Conservation (phyloP, 441 rosid species). For the Biscutella laevigata region DNA sequence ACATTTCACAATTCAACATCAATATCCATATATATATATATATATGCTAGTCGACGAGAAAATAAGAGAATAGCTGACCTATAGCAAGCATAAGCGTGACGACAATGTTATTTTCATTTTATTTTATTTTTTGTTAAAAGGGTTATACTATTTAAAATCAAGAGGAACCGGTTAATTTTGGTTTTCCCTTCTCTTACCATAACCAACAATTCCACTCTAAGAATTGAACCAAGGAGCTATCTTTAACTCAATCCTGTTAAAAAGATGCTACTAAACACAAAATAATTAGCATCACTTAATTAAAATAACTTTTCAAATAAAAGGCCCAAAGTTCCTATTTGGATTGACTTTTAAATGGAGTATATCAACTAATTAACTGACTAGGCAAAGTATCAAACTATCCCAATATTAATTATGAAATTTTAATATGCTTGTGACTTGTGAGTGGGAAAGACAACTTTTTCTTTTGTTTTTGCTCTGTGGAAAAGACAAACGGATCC, state of each 20-base stretch:
- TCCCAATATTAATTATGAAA: not conserved
- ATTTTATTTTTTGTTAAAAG: too few relatives aligned
- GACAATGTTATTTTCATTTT: not conserved
- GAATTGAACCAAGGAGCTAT: not conserved
- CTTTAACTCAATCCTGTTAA: too few relatives aligned
- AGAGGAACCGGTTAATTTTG: not conserved
- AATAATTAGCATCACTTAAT: not conserved
- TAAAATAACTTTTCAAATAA: not conserved
- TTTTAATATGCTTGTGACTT: not conserved
- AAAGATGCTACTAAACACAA: too few relatives aligned
- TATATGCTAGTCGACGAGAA: not conserved
- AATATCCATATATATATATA: constrained; percentile 4
- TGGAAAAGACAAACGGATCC: constrained; percentile 26
- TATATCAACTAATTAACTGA: constrained; percentile 9
- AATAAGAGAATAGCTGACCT: constrained; percentile 7
- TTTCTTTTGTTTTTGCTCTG: not conserved
- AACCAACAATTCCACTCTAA: not conserved
- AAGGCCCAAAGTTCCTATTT: not conserved
- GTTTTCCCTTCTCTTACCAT: not conserved
- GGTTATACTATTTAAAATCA: too few relatives aligned
- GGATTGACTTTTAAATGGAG: constrained; percentile 4
- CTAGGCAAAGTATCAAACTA: not conserved
- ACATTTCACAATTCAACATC: constrained; percentile 12
- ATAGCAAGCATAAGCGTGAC: constrained; percentile 26
- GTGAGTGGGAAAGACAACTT: constrained; percentile 13